Evolutionary conservation across 805 yeast genomes (phyloP), one percentile per base, ranked within the genome.

Genomic region (Kodamaea jinghongensis): DNA sequence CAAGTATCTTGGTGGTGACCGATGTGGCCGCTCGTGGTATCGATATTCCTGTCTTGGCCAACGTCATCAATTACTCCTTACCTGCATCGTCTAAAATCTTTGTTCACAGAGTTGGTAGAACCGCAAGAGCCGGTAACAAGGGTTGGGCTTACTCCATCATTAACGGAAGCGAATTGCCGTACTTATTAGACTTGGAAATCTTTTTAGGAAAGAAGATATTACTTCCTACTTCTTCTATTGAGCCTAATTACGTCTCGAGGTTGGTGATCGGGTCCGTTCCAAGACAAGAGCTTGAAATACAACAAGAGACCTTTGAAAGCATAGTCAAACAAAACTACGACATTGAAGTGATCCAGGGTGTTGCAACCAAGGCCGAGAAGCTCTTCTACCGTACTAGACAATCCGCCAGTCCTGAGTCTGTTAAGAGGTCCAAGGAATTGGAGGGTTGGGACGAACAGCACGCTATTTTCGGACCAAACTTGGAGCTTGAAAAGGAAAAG

Each of bases 21-120:
- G 99, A 93, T 71, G 98, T 87, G 48, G 96, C 96, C 17, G 99
- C 99, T 2, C 83, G 99, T 71, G 99, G 99, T 81, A 89, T 93
- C 46, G 99, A 95, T 78, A 87, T 93, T 49, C 99, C 99, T 0
- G 81, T 93, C 41, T 75, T 93, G 56, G 96, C 98, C 5, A 90
- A 95, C 56, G 99, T 93, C 38, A 76, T 93, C 50, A 93, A 93
- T 61, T 93, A 78, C 62, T 80, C 96, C 1, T 71, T 93, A 44
- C 98, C 98, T 8, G 84, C 88, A 1, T 83, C 95, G 1, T 88
- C 97, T 3, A 93, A 95, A 63, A 85, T 91, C 43, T 93, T 93
- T 63, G 78, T 93, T 41, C 99, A 93, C 65, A 81, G 99, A 67
- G 98, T 93, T 34, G 99, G 99, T 62, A 83, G 99, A 75, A 93